A percentile compares a stretch with the other conserved stretches of the same genome.
Evolutionary conservation across 495 filamentous ascomycete genomes (phyloP).

Genomic region (Alectoria sarmentosa): DNA sequence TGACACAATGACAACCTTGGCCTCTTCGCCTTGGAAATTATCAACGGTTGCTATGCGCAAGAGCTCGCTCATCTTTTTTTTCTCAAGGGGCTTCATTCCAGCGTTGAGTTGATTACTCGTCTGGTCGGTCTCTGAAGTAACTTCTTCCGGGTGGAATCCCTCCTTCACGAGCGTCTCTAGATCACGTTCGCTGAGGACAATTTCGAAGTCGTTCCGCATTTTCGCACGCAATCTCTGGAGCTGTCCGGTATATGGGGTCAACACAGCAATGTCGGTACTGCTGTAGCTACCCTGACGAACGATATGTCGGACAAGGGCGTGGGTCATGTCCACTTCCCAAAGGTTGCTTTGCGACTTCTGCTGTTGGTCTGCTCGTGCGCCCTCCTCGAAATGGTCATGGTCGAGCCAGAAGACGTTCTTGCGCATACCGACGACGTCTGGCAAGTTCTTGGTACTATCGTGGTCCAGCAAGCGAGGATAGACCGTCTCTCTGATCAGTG

Average conservation of each 20-base stretch:
- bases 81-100: too few species aligned
- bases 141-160: conserved; percentile 35
- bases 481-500: conserved; percentile 50
- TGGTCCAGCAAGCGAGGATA: conserved; percentile 61
- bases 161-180: conserved; percentile 49
- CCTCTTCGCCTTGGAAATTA: conserved; percentile 73
- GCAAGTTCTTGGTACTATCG: conserved; percentile 44
- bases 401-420: conserved; percentile 68
- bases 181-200: conserved; percentile 63
- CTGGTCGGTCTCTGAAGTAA: conserved; percentile 18
- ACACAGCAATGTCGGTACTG: conserved; percentile 63
- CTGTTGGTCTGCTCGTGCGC: conserved; percentile 28
- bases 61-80: too few species aligned
- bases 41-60: conserved; percentile 76
- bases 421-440: conserved; percentile 57
- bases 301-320: conserved; percentile 62
- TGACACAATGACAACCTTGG: conserved; percentile 70
- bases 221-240: conserved; percentile 50
- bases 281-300: conserved; percentile 62
- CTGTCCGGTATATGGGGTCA: conserved; percentile 74
- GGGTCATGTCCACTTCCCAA: conserved; percentile 60
- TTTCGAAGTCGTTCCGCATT: conserved; percentile 47
- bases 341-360: conserved; percentile 54
- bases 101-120: conserved; percentile 52
- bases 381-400: conserved; percentile 52